Percentiles rank a stretch among this genome's conserved stretches.
Evolutionary conservation across 2,329 filamentous ascomycete species (phyloP).

Genomic region (Niveomyces coronatus): DNA sequence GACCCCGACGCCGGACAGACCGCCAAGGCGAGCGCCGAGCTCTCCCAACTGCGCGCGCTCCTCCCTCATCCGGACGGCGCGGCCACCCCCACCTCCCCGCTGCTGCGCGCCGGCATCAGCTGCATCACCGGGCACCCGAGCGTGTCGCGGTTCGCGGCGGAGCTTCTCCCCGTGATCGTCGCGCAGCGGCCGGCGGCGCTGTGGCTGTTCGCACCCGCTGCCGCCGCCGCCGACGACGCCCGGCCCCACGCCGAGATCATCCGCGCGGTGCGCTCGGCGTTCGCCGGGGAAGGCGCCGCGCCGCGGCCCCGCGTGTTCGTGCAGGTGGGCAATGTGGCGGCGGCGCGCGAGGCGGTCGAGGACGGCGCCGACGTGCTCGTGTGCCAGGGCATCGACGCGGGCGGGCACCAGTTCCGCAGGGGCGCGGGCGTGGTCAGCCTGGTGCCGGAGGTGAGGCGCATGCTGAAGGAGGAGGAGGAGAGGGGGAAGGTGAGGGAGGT

Average conservation of each 20-base stretch:
- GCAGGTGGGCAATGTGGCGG: constrained; percentile 49
- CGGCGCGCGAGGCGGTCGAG: constrained; percentile 38
- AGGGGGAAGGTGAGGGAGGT: too few species aligned
- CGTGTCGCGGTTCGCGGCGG: constrained; percentile 27
- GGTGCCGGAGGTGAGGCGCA: constrained; percentile 45
- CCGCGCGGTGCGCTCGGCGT: constrained; percentile 19
- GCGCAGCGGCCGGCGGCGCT: constrained; percentile 46
- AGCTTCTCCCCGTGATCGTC: constrained; percentile 39
- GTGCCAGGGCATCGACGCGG: constrained; percentile 53
- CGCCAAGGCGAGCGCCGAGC: constrained; percentile 21
- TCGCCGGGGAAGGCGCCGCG: constrained; percentile 12
- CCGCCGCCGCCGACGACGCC: constrained; percentile 30
- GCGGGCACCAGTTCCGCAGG: constrained; percentile 48
- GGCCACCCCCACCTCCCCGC: constrained; percentile 32
- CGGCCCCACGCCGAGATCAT: constrained; percentile 29
- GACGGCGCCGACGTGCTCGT: constrained; percentile 48
- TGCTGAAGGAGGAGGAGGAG: constrained; percentile 30
- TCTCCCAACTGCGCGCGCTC: constrained; percentile 19
- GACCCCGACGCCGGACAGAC: constrained; percentile 21
- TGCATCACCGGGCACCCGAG: constrained; percentile 47
- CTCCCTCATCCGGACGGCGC: constrained; percentile 22
- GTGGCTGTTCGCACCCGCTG: constrained; percentile 56
- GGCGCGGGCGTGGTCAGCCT: constrained; percentile 46
- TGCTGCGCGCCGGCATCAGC: constrained; percentile 45
- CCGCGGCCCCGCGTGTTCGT: constrained; percentile 40